Percentiles rank a stretch among this genome's conserved stretches.
phyloP scores from a whole-genome alignment of 805 yeast genomes.

The Hyphopichia homilentoma region DNA sequence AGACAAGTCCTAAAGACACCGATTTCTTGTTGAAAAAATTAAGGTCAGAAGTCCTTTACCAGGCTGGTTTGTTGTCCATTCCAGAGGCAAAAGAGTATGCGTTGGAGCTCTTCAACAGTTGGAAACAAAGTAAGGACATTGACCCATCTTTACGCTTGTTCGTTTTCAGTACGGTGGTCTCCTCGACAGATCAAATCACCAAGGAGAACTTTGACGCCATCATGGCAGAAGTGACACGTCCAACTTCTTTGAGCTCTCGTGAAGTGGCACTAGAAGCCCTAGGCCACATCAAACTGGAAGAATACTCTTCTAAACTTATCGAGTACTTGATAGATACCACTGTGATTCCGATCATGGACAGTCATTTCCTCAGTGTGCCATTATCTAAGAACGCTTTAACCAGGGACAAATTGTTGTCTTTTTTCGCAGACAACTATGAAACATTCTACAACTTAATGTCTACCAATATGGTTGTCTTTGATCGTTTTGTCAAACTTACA shows the following conservation, averaged over 20 bases:
- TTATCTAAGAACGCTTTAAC: constrained; percentile 45
- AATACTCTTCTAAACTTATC: constrained; percentile 37
- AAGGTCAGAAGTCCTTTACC: constrained; percentile 35
- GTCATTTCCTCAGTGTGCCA: constrained; percentile 46
- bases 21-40: constrained; percentile 31
- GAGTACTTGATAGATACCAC: constrained; percentile 37
- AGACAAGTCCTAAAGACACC: constrained; percentile 11
- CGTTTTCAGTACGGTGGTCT: constrained; percentile 41
- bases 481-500: constrained; percentile 40
- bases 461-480: constrained; percentile 49
- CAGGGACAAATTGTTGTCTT: constrained; percentile 46
- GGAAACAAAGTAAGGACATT: constrained; percentile 30
- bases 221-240: constrained; percentile 44
- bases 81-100: constrained; percentile 36
- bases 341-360: constrained; percentile 55
- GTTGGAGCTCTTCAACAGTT: constrained; percentile 19
- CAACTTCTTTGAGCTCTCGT: constrained; percentile 54
- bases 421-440: constrained; percentile 45
- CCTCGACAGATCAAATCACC: constrained; percentile 28
- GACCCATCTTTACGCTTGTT: constrained; percentile 44
- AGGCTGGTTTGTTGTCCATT: constrained; percentile 37
- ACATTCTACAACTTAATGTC: constrained; percentile 42
- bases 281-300: constrained; percentile 41
- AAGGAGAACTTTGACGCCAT: constrained; percentile 36
- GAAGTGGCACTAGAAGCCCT: constrained; percentile 57